A percentile compares a stretch with the other conserved stretches of the same genome.
Evolutionary conservation across 345 rosid genomes (phyloP).

Genomic region (Acer yangbiense): DNA sequence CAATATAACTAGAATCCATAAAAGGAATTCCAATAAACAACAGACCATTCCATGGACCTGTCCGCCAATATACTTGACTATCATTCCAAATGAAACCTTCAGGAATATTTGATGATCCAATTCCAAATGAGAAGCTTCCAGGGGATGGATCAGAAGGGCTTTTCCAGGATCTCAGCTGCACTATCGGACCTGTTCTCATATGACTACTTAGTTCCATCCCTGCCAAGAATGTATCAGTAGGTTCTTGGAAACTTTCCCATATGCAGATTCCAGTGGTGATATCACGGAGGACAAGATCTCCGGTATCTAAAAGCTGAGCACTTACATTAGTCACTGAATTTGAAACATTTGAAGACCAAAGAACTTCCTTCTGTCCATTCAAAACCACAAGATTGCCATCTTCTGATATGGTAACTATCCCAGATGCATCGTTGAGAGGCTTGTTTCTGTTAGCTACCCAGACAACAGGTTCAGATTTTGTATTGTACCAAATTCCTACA

Average conservation of each 20-base stretch:
- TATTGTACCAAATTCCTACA: slow-evolving; percentile 58
- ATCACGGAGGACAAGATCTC: slow-evolving; percentile 50
- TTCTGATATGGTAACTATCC: slow-evolving; percentile 36
- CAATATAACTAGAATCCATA: no score
- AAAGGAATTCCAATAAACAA: no score
- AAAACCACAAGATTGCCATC: slow-evolving; percentile 55
- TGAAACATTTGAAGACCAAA: slow-evolving; percentile 61
- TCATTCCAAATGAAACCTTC: no score
- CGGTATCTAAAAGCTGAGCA: slow-evolving; percentile 47
- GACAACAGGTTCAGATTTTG: slow-evolving; percentile 28
- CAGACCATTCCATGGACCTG: no score
- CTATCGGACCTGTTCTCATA: slow-evolving; percentile 31
- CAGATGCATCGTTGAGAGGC: slow-evolving; percentile 50
- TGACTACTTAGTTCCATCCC: slow-evolving; percentile 39
- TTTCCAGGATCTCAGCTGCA: slow-evolving; percentile 51
- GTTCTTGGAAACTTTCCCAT: slow-evolving; percentile 67
- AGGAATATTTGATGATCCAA: not conserved
- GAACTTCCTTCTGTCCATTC: slow-evolving; percentile 31
- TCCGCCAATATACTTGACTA: no score
- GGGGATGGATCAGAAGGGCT: slow-evolving; percentile 52
- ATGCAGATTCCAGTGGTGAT: slow-evolving; percentile 17
- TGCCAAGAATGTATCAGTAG: slow-evolving; percentile 31
- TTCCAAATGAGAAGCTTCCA: slow-evolving; percentile 44
- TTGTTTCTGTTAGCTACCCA: slow-evolving; percentile 61
- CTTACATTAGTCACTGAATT: slow-evolving; percentile 23